Percentiles rank a stretch among this genome's conserved stretches.
phyloP scores from a whole-genome alignment of 164 flowering plant species.

The grape (Vitis vinifera) region DNA sequence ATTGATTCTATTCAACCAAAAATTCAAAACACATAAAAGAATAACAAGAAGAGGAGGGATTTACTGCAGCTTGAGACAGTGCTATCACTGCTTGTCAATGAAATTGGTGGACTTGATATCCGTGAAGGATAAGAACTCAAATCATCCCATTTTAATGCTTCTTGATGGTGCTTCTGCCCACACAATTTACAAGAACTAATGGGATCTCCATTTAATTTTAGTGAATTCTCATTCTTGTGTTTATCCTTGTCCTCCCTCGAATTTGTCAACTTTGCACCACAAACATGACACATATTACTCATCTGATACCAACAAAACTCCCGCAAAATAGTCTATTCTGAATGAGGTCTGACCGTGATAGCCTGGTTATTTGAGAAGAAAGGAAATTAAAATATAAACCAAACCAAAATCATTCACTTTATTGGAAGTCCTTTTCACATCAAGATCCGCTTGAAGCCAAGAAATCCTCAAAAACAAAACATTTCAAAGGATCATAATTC shows the following conservation, averaged over 20 bases:
- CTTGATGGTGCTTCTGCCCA: conserved; percentile 31
- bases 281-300: conserved; percentile 42
- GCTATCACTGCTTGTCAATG: conserved; percentile 54
- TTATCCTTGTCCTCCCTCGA: conserved; percentile 11
- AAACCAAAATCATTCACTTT: background rate
- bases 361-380: conserved; percentile 16
- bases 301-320: conserved; percentile 20
- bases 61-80: conserved; percentile 61
- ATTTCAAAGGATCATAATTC: background rate
- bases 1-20: background rate
- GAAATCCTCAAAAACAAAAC: background rate
- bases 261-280: conserved; percentile 26
- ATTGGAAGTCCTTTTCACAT: background rate
- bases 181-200: conserved; percentile 33
- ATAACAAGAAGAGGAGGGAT: conserved; percentile 10
- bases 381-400: background rate
- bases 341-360: background rate
- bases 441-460: background rate
- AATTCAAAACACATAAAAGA: background rate
- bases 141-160: conserved; percentile 20
- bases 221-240: conserved; percentile 10
- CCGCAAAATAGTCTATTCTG: background rate
- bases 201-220: conserved; percentile 18
- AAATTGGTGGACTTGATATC: conserved; percentile 48
- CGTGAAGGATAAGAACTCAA: conserved; percentile 30